Conservation (phyloP, 2,329 filamentous ascomycete genomes). For the Beauveria bassiana region DNA sequence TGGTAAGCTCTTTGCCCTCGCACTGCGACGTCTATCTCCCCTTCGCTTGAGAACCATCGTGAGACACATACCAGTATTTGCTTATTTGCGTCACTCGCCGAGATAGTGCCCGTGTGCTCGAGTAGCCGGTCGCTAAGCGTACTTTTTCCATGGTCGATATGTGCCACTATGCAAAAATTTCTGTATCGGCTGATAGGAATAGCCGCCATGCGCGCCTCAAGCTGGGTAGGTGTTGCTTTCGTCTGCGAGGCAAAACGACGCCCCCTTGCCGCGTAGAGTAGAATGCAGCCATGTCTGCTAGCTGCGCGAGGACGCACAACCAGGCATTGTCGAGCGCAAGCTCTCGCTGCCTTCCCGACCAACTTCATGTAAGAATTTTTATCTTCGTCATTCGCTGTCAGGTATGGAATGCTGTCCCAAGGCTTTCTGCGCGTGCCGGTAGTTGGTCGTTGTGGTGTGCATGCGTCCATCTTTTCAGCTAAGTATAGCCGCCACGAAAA, state of each 20-base stretch:
- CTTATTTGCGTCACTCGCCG: slow-evolving; percentile 73
- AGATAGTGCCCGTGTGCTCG: slow-evolving; percentile 89
- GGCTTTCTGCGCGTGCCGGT: background rate
- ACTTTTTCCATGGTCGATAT: slow-evolving; percentile 98
- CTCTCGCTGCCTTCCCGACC: slow-evolving; percentile 29
- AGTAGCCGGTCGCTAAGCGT: slow-evolving; percentile 88
- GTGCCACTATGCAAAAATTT: slow-evolving; percentile 98
- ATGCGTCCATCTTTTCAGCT: background rate
- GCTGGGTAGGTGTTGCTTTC: slow-evolving; percentile 26
- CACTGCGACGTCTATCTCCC: no score
- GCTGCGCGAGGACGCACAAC: slow-evolving; percentile 11
- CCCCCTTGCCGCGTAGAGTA: background rate
- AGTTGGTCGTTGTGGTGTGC: background rate
- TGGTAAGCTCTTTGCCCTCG: background rate
- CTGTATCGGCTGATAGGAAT: slow-evolving; percentile 75
- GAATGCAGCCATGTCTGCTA: background rate
- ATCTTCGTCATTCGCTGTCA: background rate
- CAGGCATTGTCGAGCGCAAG: slow-evolving; percentile 29
- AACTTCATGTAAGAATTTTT: slow-evolving; percentile 25
- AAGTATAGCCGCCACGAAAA: background rate
- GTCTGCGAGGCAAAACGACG: slow-evolving; percentile 4
- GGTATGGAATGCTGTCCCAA: background rate
- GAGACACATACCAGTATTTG: slow-evolving; percentile 60
- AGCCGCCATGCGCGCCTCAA: slow-evolving; percentile 52
- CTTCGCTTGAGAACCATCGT: background rate